Evolutionary conservation across 1,284 basidiomycete species (phyloP).

Genomic region (Cryptococcus sp.): DNA sequence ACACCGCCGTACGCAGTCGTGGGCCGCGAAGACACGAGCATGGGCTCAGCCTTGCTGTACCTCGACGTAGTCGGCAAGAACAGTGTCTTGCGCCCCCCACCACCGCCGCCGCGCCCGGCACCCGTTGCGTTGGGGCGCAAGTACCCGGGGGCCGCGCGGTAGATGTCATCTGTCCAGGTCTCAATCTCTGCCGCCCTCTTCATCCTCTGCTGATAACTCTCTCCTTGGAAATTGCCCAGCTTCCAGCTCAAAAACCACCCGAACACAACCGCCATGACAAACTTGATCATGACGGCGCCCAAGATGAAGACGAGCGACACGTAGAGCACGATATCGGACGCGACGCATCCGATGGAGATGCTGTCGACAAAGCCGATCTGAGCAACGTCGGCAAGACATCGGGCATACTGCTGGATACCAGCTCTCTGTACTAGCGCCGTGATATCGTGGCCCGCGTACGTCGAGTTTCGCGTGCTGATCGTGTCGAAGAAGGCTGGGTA

Average conservation of each 20-base stretch:
- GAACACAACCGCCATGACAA: constrained; percentile 94
- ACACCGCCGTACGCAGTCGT: constrained; percentile 65
- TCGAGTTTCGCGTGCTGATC: constrained; percentile 65
- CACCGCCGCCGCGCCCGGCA: constrained; percentile 47
- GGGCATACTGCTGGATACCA: constrained; percentile 59
- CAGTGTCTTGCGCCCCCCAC: constrained; percentile 51
- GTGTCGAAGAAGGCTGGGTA: constrained; percentile 80
- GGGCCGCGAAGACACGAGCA: constrained; percentile 63
- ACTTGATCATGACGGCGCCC: constrained; percentile 92
- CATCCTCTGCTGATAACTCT: constrained; percentile 94
- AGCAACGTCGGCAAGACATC: constrained; percentile 80
- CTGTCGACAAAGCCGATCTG: constrained; percentile 93
- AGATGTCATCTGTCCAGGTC: constrained; percentile 94
- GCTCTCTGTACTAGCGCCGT: constrained; percentile 74
- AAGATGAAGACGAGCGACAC: constrained; percentile 96
- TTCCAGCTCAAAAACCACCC: constrained; percentile 96
- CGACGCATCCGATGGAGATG: constrained; percentile 90
- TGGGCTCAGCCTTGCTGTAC: constrained; percentile 71
- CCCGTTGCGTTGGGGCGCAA: constrained; percentile 78
- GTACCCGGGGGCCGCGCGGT: constrained; percentile 83
- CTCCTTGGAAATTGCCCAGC: constrained; percentile 87
- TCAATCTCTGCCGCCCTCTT: constrained; percentile 87
- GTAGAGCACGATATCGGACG: constrained; percentile 90
- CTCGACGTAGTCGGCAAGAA: constrained; percentile 81
- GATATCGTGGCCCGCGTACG: constrained; percentile 78